phyloP scores from a whole-genome alignment of 2,329 filamentous ascomycete species.

The Leptosphaerulina australis region DNA sequence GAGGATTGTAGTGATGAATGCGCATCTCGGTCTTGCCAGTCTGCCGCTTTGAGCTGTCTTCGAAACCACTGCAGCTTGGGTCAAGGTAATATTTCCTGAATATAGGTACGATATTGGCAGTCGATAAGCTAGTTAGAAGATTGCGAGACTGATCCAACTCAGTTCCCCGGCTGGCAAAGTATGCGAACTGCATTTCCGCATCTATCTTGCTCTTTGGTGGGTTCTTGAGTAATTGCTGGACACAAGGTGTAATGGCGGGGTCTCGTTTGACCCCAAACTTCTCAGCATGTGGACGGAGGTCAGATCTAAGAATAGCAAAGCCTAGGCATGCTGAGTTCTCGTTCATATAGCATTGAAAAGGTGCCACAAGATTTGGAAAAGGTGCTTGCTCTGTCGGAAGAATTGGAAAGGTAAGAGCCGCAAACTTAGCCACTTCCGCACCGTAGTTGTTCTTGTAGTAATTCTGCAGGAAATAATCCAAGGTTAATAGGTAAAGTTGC shows the following conservation, averaged over 20 bases:
- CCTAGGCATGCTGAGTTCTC: constrained; percentile 76
- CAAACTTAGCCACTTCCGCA: constrained; percentile 60
- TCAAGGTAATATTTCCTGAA: constrained; percentile 45
- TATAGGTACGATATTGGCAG: constrained; percentile 48
- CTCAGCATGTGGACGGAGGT: constrained; percentile 78
- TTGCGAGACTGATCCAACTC: constrained; percentile 64
- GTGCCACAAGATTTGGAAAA: constrained; percentile 69
- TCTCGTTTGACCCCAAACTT: constrained; percentile 88
- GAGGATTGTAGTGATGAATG: constrained; percentile 64
- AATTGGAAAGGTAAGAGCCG: constrained; percentile 52
- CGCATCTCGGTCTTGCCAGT: constrained; percentile 47
- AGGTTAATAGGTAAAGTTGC: constrained; percentile 67
- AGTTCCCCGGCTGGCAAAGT: constrained; percentile 77
- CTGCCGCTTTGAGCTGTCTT: constrained; percentile 41
- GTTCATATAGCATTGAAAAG: constrained; percentile 82
- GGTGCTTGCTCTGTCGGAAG: constrained; percentile 73
- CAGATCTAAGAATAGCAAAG: constrained; percentile 75
- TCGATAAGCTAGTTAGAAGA: constrained; percentile 34
- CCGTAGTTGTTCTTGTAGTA: constrained; percentile 79
- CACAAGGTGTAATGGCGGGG: constrained; percentile 77
- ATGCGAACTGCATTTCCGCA: constrained; percentile 77
- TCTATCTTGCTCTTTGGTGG: constrained; percentile 71
- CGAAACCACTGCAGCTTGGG: constrained; percentile 38
- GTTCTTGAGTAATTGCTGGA: constrained; percentile 71
- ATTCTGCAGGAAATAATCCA: constrained; percentile 83